Conservation (phyloP, 73 alveolate genomes). For the Breviolum minutum region DNA sequence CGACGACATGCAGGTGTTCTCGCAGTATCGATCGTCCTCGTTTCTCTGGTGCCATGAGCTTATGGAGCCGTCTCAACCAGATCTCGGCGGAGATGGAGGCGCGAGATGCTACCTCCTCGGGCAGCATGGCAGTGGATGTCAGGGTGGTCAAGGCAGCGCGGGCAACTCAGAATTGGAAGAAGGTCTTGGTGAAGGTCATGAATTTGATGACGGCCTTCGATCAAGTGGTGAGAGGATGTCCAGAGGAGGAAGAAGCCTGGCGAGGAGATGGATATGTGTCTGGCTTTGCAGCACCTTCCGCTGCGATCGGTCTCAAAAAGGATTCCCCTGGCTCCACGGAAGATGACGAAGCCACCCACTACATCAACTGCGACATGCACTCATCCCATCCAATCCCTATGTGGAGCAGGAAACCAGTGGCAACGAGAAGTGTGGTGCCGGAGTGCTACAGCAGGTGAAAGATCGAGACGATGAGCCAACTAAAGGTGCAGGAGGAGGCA, state of each 20-base stretch:
- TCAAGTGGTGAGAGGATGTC: background rate
- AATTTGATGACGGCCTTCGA: background rate
- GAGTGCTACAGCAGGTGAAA: constrained; percentile 12
- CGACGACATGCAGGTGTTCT: background rate
- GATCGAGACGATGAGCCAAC: background rate
- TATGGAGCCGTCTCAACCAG: background rate
- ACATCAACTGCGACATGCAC: background rate
- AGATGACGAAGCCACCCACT: background rate
- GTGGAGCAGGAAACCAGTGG: background rate
- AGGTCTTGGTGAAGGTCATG: background rate
- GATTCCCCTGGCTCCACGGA: background rate
- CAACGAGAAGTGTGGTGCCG: background rate
- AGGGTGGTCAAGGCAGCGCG: background rate
- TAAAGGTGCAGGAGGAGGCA: background rate
- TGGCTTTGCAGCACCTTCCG: background rate
- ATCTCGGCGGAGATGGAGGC: background rate
- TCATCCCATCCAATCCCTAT: background rate
- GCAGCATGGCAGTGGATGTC: no score
- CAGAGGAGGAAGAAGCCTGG: background rate
- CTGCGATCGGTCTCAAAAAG: no score
- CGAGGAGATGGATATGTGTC: background rate
- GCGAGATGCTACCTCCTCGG: background rate
- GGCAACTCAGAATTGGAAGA: background rate
- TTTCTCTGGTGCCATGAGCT: background rate
- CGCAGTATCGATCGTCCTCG: background rate